phyloP scores from a whole-genome alignment of 2,329 filamentous ascomycete genomes.

The Monilinia laxa region DNA sequence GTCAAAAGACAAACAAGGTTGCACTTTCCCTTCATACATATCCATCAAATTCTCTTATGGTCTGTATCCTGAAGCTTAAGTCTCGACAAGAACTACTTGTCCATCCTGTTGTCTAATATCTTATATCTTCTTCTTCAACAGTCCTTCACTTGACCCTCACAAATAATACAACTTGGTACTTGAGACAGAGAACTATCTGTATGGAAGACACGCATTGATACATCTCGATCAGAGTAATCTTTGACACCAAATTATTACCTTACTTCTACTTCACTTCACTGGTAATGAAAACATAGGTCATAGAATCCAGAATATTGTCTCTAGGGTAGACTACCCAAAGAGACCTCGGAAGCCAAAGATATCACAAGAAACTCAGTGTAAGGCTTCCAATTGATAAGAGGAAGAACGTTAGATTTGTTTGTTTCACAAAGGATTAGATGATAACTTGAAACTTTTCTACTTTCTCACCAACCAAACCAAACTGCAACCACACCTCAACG shows the following conservation, averaged over 20 bases:
- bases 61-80: background rate
- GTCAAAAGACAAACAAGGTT: background rate
- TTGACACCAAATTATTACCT: background rate
- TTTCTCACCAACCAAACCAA: background rate
- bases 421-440: background rate
- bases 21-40: background rate
- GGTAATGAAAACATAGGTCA: background rate
- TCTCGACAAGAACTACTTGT: conserved; percentile 2
- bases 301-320: background rate
- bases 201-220: background rate
- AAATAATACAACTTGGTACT: background rate
- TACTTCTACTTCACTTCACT: background rate
- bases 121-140: background rate
- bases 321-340: background rate
- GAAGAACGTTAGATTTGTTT: background rate
- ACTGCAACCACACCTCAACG: background rate
- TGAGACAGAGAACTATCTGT: background rate
- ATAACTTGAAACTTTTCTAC: background rate
- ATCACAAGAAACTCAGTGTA: background rate
- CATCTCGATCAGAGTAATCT: background rate
- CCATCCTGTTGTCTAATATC: background rate
- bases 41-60: background rate
- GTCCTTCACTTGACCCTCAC: background rate
- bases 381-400: background rate
- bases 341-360: background rate